Evolutionary conservation across 23 red algal genomes (phyloP).

Genomic region (Gracilaria gracilis): DNA sequence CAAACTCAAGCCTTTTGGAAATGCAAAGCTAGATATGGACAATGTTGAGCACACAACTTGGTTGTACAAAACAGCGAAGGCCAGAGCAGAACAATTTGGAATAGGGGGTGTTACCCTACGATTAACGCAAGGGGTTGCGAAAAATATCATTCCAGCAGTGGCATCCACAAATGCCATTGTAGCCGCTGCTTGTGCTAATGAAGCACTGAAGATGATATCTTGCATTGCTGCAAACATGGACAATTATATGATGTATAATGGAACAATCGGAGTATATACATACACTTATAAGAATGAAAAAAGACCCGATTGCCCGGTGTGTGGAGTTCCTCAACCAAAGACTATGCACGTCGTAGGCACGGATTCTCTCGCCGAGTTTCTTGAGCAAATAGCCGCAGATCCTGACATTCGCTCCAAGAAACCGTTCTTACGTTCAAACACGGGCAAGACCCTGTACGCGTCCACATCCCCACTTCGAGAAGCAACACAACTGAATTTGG

Average conservation of each 20-base stretch:
- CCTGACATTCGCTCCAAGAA: slow-evolving; percentile 73
- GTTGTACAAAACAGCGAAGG: slow-evolving; percentile 75
- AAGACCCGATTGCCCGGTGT: slow-evolving; percentile 85
- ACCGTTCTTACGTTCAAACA: slow-evolving; percentile 65
- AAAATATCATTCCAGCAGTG: slow-evolving; percentile 95
- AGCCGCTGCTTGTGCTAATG: slow-evolving; percentile 91
- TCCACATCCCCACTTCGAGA: slow-evolving; percentile 49
- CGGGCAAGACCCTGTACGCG: slow-evolving; percentile 68
- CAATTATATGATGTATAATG: slow-evolving; percentile 95
- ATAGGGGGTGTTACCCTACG: slow-evolving; percentile 87
- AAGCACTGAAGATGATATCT: slow-evolving; percentile 85
- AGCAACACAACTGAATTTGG: slow-evolving; percentile 51
- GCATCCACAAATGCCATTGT: slow-evolving; percentile 97
- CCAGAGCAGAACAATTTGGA: slow-evolving; percentile 86
- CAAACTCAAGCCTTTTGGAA: slow-evolving; percentile 72
- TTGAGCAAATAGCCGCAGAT: slow-evolving; percentile 76
- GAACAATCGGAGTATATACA: slow-evolving; percentile 85
- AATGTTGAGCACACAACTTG: slow-evolving; percentile 90
- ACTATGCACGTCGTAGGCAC: slow-evolving; percentile 42
- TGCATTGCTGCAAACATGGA: slow-evolving; percentile 67
- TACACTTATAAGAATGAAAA: slow-evolving; percentile 84
- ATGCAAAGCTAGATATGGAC: slow-evolving; percentile 79
- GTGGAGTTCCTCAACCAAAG: slow-evolving; percentile 73
- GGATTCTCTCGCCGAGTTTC: slow-evolving; percentile 75
- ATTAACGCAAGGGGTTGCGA: slow-evolving; percentile 88